Conservation (phyloP, 2,329 filamentous ascomycete genomes). For the Fusarium staphyleae region DNA sequence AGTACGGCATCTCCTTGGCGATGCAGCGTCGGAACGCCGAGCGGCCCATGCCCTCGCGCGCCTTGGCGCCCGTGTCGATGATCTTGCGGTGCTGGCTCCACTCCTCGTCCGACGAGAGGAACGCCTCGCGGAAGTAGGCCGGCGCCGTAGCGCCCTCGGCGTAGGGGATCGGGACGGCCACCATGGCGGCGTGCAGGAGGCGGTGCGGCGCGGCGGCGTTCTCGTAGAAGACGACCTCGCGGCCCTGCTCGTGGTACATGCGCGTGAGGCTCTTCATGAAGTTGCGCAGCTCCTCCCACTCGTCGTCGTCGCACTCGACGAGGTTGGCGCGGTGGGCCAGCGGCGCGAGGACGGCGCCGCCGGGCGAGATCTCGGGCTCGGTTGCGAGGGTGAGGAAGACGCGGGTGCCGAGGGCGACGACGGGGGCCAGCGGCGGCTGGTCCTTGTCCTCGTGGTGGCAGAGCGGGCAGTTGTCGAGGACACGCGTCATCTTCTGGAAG, state of each 20-base stretch:
- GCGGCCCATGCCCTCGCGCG: conserved; percentile 72
- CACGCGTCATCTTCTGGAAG: conserved; percentile 86
- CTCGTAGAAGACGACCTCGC: conserved; percentile 96
- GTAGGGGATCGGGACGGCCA: conserved; percentile 86
- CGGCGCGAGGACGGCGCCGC: conserved; percentile 87
- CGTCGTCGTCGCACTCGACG: conserved; percentile 97
- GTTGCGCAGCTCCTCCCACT: conserved; percentile 98
- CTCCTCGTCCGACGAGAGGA: conserved; percentile 85
- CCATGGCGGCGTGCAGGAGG: conserved; percentile 83
- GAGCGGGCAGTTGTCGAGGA: conserved; percentile 86
- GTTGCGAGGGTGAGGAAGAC: conserved; percentile 89
- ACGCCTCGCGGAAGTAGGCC: conserved; percentile 94
- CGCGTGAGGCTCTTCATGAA: conserved; percentile 97
- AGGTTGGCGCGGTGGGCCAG: conserved; percentile 87
- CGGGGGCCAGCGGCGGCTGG: conserved; percentile 78
- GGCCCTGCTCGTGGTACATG: conserved; percentile 92
- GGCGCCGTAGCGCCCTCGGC: conserved; percentile 90
- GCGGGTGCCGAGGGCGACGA: conserved; percentile 85
- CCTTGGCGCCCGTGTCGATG: conserved; percentile 80
- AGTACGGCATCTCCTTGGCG: conserved; percentile 97
- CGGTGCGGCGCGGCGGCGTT: conserved; percentile 85
- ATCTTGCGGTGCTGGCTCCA: conserved; percentile 96
- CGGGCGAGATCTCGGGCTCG: conserved; percentile 83
- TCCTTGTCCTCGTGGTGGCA: conserved; percentile 88
- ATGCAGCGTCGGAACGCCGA: conserved; percentile 81